Evolutionary conservation across 176 grass and related monocot genomes (phyloP).

Genomic region (Tillandsia leiboldiana): DNA sequence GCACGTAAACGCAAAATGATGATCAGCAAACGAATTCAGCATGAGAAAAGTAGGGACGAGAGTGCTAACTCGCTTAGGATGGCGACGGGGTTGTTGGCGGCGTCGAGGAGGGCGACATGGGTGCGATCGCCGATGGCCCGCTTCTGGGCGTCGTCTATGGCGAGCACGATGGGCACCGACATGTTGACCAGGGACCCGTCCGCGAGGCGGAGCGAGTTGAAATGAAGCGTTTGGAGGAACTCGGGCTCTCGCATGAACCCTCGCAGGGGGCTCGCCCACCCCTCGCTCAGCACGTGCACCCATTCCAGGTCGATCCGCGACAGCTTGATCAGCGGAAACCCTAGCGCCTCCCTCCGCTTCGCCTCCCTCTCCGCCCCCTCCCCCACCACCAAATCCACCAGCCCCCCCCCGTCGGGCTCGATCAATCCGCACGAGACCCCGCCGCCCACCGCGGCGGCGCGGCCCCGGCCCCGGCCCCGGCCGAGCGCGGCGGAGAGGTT

Average conservation of each 20-base stretch:
- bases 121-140: conserved; percentile 42
- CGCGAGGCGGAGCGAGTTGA: conserved; percentile 65
- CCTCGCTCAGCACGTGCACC: conserved; percentile 93
- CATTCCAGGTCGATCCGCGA: conserved; percentile 60
- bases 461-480: conserved; percentile 2
- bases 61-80: conserved; percentile 59
- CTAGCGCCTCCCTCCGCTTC: conserved; percentile 44
- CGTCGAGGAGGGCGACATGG: conserved; percentile 64
- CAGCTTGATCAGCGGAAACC: conserved; percentile 48
- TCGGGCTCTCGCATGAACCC: conserved; percentile 96
- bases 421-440: conserved; percentile 40
- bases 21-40: background rate
- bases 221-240: conserved; percentile 99
- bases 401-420: conserved; percentile 81
- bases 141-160: conserved; percentile 66
- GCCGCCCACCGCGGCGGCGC: too few species aligned
- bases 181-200: conserved; percentile 74
- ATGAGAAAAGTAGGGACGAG: background rate
- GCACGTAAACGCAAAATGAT: background rate
- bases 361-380: conserved; percentile 38
- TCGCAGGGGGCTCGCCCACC: conserved; percentile 87
- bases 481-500: conserved; percentile 12
- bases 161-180: conserved; percentile 95
- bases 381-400: conserved; percentile 67
- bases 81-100: conserved; percentile 43